Percentiles rank a stretch among this genome's conserved stretches.
Conservation (phyloP, 2,329 filamentous ascomycete genomes). For the Aurifilum marmelostoma region DNA sequence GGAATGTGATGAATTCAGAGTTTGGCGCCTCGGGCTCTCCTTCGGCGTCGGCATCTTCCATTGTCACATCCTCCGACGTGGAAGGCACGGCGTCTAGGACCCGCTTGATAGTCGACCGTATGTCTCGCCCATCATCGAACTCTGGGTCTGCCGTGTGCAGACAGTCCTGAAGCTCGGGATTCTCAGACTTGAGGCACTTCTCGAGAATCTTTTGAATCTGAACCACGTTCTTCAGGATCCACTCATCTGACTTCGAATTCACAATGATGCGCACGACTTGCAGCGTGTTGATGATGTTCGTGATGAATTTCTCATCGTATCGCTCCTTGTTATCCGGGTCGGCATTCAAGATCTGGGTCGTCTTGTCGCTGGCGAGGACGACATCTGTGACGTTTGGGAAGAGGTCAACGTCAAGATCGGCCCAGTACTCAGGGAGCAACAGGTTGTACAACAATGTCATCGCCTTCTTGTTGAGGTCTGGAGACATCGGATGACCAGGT, state of each 20-base stretch:
- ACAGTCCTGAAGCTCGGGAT: slow-evolving; percentile 91
- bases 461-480: slow-evolving; percentile 84
- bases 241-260: slow-evolving; percentile 85
- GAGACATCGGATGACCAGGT: slow-evolving; percentile 56
- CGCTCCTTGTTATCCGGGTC: slow-evolving; percentile 69
- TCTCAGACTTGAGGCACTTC: slow-evolving; percentile 85
- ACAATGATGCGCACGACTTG: slow-evolving; percentile 90
- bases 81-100: slow-evolving; percentile 84
- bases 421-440: slow-evolving; percentile 86
- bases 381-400: slow-evolving; percentile 89
- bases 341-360: slow-evolving; percentile 59
- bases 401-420: slow-evolving; percentile 86
- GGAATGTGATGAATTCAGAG: slow-evolving; percentile 83
- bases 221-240: slow-evolving; percentile 79
- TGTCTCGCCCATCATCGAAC: slow-evolving; percentile 68
- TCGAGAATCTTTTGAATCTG: slow-evolving; percentile 86
- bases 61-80: slow-evolving; percentile 64
- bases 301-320: slow-evolving; percentile 81
- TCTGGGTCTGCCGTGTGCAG: slow-evolving; percentile 75
- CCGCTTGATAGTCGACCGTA: slow-evolving; percentile 77
- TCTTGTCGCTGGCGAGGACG: slow-evolving; percentile 81
- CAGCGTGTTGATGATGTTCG: slow-evolving; percentile 88
- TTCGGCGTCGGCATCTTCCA: slow-evolving; percentile 80
- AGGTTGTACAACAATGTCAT: slow-evolving; percentile 82
- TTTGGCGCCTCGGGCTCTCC: slow-evolving; percentile 79